phyloP scores from a whole-genome alignment of 2,329 filamentous ascomycete genomes.

The Xylariaceae sp. region DNA sequence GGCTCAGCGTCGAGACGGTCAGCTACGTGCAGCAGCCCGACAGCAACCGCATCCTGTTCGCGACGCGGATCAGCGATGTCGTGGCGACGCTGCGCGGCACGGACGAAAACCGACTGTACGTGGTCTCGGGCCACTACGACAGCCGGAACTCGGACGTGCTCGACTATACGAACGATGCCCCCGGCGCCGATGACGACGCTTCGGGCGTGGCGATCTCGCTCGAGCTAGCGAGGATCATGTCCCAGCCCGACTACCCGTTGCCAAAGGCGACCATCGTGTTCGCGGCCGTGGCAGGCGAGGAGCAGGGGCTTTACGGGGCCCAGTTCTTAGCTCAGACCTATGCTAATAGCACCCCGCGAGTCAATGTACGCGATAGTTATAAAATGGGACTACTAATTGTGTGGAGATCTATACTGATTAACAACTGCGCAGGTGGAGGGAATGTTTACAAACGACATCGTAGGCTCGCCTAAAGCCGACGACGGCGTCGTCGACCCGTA shows the following conservation, averaged over 20 bases:
- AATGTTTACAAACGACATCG: conserved; percentile 64
- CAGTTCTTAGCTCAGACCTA: conserved; percentile 58
- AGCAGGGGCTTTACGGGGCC: conserved; percentile 60
- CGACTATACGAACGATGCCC: conserved; percentile 58
- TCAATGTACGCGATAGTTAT: conserved; percentile 34
- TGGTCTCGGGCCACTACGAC: conserved; percentile 63
- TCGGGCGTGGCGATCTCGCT: conserved; percentile 60
- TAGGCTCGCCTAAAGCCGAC: conserved; percentile 56
- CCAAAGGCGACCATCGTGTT: conserved; percentile 61
- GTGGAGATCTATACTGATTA: not conserved
- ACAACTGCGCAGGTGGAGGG: conserved; percentile 56
- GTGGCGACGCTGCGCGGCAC: conserved; percentile 57
- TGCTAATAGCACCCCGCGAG: conserved; percentile 51
- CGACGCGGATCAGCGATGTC: conserved; percentile 60
- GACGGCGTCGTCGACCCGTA: conserved; percentile 53
- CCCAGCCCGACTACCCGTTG: conserved; percentile 45
- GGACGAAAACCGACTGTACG: conserved; percentile 52
- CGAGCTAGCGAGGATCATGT: conserved; percentile 60
- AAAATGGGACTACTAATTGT: not conserved
- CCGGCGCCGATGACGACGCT: conserved; percentile 64
- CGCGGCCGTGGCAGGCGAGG: conserved; percentile 62
- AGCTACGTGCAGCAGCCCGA: conserved; percentile 56
- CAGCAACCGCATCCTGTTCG: conserved; percentile 53
- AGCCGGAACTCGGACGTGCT: conserved; percentile 55
- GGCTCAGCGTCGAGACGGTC: conserved; percentile 55